These are phyloP conservation scores for Arctostaphylos glauca DNA, from an alignment of 148 eudicot genomes.

Conservation along the genomic window DNA sequence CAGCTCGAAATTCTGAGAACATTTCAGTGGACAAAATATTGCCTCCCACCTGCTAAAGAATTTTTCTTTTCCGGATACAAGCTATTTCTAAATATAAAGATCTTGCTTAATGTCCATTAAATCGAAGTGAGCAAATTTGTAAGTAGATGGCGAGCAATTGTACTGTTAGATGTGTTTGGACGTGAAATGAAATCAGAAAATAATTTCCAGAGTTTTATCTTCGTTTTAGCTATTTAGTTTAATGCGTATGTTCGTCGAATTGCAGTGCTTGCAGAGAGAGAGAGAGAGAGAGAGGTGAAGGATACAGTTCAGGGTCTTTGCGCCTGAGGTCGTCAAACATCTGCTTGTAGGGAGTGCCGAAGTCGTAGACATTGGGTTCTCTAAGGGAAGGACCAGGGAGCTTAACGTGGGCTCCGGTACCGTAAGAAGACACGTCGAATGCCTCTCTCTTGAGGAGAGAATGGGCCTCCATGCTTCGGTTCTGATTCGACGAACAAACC, in stretches of 20 bases:
- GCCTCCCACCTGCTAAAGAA: not conserved
- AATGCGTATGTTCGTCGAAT: not conserved
- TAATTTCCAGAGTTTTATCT: not conserved
- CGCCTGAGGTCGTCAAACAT: slow-evolving; percentile 93
- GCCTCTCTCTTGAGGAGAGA: slow-evolving; percentile 68
- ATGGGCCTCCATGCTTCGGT: slow-evolving; percentile 96
- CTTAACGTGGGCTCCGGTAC: slow-evolving; percentile 90
- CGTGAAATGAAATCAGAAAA: not conserved
- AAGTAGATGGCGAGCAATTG: not conserved
- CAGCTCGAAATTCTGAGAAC: not conserved
- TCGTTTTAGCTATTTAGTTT: not conserved
- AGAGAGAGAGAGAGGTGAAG: slow-evolving; percentile 10
- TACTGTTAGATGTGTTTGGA: not conserved
- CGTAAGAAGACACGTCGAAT: slow-evolving; percentile 80
- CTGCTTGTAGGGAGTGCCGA: slow-evolving; percentile 92
- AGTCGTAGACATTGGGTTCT: slow-evolving; percentile 88
- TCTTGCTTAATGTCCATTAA: not conserved
- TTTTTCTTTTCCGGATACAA: not conserved
- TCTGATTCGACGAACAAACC: slow-evolving; percentile 98
- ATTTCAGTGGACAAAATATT: not conserved
- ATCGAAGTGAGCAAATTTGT: not conserved
- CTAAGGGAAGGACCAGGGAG: slow-evolving; percentile 92
- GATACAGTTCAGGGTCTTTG: slow-evolving; percentile 89
- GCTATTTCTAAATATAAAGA: not conserved
- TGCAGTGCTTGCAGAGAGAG: not conserved